A percentile compares a stretch with the other conserved stretches of the same genome.
phyloP scores from a whole-genome alignment of 2,329 filamentous ascomycete genomes.

The Talaromyces verruculosus region DNA sequence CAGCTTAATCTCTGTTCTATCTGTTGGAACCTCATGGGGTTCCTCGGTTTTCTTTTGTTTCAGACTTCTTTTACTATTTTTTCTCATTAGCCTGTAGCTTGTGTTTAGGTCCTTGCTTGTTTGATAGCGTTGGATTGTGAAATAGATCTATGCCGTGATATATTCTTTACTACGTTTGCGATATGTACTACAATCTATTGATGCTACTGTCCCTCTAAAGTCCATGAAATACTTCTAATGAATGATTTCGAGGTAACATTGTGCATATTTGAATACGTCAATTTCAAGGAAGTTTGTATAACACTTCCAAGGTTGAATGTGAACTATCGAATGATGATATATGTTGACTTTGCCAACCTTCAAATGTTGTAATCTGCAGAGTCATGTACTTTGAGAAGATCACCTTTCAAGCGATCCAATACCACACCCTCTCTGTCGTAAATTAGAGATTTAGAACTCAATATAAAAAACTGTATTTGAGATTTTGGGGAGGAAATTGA shows the following conservation, averaged over 20 bases:
- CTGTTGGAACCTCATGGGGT: background rate
- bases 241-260: no score
- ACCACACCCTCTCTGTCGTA: conserved; percentile 16
- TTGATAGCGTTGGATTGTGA: background rate
- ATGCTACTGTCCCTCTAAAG: background rate
- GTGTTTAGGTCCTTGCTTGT: background rate
- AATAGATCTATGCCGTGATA: background rate
- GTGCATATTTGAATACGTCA: no score
- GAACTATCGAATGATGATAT: no score
- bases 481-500: background rate
- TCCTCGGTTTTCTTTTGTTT: background rate
- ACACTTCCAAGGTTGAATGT: background rate
- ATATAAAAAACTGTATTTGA: background rate
- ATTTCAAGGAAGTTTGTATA: background rate
- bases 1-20: background rate
- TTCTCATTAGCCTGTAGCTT: background rate
- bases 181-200: background rate
- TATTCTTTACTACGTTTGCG: background rate
- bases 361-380: no score
- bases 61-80: background rate
- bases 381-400: background rate
- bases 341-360: no score
- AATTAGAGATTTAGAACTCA: background rate
- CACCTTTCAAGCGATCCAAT: conserved; percentile 15
- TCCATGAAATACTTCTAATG: background rate